A percentile compares a stretch with the other conserved stretches of the same genome.
Conservation (phyloP, 2,329 filamentous ascomycete genomes). For the Exserohilum turcica region DNA sequence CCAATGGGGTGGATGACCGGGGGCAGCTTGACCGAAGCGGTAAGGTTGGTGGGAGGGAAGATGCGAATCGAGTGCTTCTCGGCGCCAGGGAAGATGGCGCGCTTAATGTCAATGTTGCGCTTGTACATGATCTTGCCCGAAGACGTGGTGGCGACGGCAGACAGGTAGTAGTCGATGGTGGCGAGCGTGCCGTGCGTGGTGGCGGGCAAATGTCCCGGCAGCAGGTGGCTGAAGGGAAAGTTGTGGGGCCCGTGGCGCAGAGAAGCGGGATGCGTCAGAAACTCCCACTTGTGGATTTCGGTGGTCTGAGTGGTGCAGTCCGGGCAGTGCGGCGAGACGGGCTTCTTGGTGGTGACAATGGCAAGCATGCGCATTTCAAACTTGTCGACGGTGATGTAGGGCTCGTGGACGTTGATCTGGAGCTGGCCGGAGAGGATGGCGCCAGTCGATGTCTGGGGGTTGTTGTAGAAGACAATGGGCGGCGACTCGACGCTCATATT, state of each 20-base stretch:
- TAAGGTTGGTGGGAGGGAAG: constrained; percentile 95
- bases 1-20: constrained; percentile 86
- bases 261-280: constrained; percentile 56
- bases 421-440: constrained; percentile 85
- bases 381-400: constrained; percentile 67
- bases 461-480: constrained; percentile 82
- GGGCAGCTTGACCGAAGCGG: constrained; percentile 79
- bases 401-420: constrained; percentile 71
- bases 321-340: constrained; percentile 76
- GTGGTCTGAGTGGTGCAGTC: constrained; percentile 75
- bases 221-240: constrained; percentile 87
- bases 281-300: constrained; percentile 78
- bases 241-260: constrained; percentile 65
- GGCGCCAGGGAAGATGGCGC: constrained; percentile 76
- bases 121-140: constrained; percentile 67
- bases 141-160: constrained; percentile 56
- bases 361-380: constrained; percentile 75
- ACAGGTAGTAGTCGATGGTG: constrained; percentile 77
- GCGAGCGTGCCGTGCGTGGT: constrained; percentile 76
- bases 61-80: constrained; percentile 91
- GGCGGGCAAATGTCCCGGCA: constrained; percentile 84
- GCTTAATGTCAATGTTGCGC: constrained; percentile 73
- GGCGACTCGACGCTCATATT: constrained; percentile 79
- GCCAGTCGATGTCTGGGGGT: constrained; percentile 74
- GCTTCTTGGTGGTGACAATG: constrained; percentile 77